Conservation (phyloP, 192 early-diverging fungal species). For the Coemansia aciculifera region DNA sequence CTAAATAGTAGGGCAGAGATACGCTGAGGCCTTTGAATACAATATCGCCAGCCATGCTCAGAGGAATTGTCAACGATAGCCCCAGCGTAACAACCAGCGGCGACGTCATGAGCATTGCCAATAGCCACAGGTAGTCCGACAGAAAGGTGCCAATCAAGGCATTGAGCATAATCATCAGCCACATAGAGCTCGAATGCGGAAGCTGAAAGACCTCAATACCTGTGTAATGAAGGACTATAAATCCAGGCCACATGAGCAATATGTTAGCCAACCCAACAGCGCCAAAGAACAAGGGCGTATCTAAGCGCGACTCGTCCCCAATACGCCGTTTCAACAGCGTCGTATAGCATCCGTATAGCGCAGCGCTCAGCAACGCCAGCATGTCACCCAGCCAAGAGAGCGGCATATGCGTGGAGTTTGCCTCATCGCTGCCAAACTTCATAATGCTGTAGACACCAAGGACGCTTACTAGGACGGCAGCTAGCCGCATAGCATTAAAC, state of each 20-base stretch:
- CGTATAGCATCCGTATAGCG: slow-evolving; percentile 78
- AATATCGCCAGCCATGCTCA: slow-evolving; percentile 71
- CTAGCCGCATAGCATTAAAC: slow-evolving; percentile 57
- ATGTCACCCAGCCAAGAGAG: slow-evolving; percentile 64
- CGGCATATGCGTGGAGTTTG: slow-evolving; percentile 15
- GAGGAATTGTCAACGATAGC: slow-evolving; percentile 71
- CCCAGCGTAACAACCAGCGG: slow-evolving; percentile 80
- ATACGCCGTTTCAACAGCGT: slow-evolving; percentile 70
- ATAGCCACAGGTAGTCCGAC: slow-evolving; percentile 80
- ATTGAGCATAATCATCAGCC: slow-evolving; percentile 69
- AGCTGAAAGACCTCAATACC: slow-evolving; percentile 69
- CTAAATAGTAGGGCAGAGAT: slow-evolving; percentile 60
- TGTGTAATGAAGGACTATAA: slow-evolving; percentile 59
- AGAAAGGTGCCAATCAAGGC: slow-evolving; percentile 77
- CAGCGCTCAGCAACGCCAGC: slow-evolving; percentile 68
- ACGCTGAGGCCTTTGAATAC: slow-evolving; percentile 62
- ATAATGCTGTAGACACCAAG: slow-evolving; percentile 66
- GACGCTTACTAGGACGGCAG: slow-evolving; percentile 64
- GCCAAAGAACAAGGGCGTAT: slow-evolving; percentile 77
- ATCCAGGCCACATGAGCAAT: slow-evolving; percentile 66
- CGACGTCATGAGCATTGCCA: slow-evolving; percentile 78
- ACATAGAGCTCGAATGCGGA: slow-evolving; percentile 55
- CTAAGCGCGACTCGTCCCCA: slow-evolving; percentile 65
- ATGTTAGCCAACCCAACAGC: slow-evolving; percentile 75
- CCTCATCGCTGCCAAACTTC: slow-evolving; percentile 17